Percentiles rank a stretch among this genome's conserved stretches.
These are phyloP conservation scores for Pyrus betulifolia DNA, from an alignment of 306 rosid species.

Conservation along the genomic window DNA sequence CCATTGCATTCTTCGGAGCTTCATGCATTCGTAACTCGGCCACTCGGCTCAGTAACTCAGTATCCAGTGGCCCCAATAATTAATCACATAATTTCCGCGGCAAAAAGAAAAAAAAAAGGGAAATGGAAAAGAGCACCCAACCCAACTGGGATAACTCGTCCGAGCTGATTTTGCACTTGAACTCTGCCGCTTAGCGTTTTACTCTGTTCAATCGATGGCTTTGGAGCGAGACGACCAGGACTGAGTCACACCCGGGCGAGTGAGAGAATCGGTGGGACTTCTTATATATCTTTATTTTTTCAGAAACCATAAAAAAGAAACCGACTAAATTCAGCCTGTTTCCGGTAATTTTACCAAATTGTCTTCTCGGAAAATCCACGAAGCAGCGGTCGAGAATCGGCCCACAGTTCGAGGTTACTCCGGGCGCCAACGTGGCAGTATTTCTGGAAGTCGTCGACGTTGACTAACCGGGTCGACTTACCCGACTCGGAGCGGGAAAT, in stretches of 20 bases:
- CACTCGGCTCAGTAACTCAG: neutral
- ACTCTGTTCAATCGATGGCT: neutral
- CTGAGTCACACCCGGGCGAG: constrained; percentile 32
- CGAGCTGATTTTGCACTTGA: constrained; percentile 6
- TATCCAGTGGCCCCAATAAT: neutral
- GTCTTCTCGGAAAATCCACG: constrained; percentile 50
- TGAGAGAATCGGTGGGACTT: constrained; percentile 18
- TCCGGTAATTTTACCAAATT: constrained; percentile 30
- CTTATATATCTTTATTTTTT: neutral
- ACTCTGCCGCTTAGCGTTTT: neutral
- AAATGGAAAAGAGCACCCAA: neutral
- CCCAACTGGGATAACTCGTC: constrained; percentile 17
- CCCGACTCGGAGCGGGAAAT: constrained; percentile 51
- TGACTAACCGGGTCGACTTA: constrained; percentile 34
- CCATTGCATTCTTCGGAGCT: constrained; percentile 50
- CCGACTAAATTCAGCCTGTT: neutral
- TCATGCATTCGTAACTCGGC: neutral
- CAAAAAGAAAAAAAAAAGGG: neutral
- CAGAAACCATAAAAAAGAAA: neutral
- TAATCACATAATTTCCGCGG: neutral
- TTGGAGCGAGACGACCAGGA: constrained; percentile 11
- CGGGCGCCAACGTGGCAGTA: constrained; percentile 50
- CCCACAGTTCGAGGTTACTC: constrained; percentile 53
- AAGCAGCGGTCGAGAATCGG: constrained; percentile 76
- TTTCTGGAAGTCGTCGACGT: constrained; percentile 46